Evolutionary conservation across 768 basidiomycete genomes (phyloP), one percentile per base, ranked within the genome.

Genomic region (Kwoniella dejecticola): DNA sequence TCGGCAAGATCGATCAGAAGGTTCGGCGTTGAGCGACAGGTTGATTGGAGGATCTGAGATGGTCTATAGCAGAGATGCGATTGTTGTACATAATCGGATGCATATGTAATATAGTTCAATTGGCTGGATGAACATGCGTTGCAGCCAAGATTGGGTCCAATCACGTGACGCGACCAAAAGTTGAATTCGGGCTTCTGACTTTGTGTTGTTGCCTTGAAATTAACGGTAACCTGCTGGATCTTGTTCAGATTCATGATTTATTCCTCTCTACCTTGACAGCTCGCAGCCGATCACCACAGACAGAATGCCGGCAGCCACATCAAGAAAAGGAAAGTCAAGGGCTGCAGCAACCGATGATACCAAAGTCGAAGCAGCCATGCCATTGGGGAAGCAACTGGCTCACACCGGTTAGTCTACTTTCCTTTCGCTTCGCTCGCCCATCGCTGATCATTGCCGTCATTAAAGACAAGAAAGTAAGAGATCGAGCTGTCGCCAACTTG

Each of bases 381-480:
- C 93, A 0, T 80, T 96, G 29, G 93, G 86, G 59, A 96, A 96
- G 81, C 89, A 89, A 75, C 86, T 98, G 45, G 93, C 92, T 19
- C 92, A 92, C 24, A 91, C 89, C 64, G 92, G 93, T 91, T 69
- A 68, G 84, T 77, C 48, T 17, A 38, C 27, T 61, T 44, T 31
- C 36, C 33, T 52, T 3, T 19, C n/a, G 30, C 13, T 23, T 29
- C 41, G 46, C 19, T 17, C 19, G 45, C 21, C 5, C 7, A 27
- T 17, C 4, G 24, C 7, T 26, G 4, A 47, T 24, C 4, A 47
- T 23, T 4, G 7, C 23, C 41, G 6, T 13, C 19, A 23, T 30
- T 11, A 31, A 68, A 92, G 94, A 97, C 74, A 95, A 96, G 82
- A 88, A 87, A 75, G 88, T 87, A 1, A 86, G 95, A 61, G 95